Base-by-base conservation (phyloP, 129 eudicot genomes). In the Escallonia rubra region DNA sequence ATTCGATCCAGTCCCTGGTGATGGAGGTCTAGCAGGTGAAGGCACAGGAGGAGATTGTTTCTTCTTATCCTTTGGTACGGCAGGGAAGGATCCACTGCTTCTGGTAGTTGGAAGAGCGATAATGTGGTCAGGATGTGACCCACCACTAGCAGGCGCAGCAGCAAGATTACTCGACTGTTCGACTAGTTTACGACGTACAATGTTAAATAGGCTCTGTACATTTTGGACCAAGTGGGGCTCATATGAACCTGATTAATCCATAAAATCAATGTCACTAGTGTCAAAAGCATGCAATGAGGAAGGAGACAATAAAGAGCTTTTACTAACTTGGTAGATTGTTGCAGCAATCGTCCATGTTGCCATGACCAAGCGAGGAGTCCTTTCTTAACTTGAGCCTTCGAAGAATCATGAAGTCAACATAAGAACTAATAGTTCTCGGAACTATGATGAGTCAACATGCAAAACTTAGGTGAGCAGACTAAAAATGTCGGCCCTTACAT, bases 1-100 rank as follows among this genome's bases (percentile, higher is more conserved):
- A 58, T 62, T 61, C 14, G 51, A 9, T 15, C 16, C 41, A 3
- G 70, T 69, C 70, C 57, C 39, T 41, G 63, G 41, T 10, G 53
- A 10, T 59, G 74, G 59, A 51, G 63, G 58, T 42, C 57, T 48
- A 64, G 59, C 9, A 55, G 83, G 63, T 43, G 82, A 54, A 44
- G 79, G 49, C 14, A 60, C 70, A 48, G 74, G 61, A 45, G 67
- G 64, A 39, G 43, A 47, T 64, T 64, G 63, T 16, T 64, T 49
- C 58, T 70, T 72, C 58, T 48, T 76, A 7, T 39, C 68, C 57
- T 67, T 83, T 14, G 80, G 87, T 52, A 85, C 80, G 65, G 96
- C 97, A 48, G 93, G 87, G 72, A 78, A 94, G n/a, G 99, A 78
- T 14, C 99, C 99, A 63, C 99, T 94, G 61, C 99, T 85, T 77